Evolutionary conservation across 1,139 yeast genomes (phyloP).

Genomic region (Komagataea norvegica): DNA sequence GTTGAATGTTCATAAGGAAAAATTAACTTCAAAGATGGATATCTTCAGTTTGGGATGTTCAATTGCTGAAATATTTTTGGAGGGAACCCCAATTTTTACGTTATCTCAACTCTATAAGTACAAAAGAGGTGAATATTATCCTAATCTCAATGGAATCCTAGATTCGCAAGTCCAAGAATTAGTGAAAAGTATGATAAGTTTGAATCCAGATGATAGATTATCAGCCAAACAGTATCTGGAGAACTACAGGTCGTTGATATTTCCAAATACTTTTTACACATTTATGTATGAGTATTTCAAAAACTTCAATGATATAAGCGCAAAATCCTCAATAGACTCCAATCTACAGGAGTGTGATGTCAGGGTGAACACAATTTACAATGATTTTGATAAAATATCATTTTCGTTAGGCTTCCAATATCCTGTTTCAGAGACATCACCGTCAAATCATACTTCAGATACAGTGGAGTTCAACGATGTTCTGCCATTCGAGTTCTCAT

Average conservation of each 20-base stretch:
- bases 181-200: conserved; percentile 55
- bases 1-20: conserved; percentile 28
- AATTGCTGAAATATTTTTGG: conserved; percentile 81
- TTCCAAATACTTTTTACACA: conserved; percentile 68
- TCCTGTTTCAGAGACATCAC: conserved; percentile 5
- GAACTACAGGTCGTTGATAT: conserved; percentile 46
- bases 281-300: conserved; percentile 67
- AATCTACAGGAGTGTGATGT: conserved; percentile 47
- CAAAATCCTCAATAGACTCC: conserved; percentile 28
- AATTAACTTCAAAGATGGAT: conserved; percentile 68
- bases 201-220: conserved; percentile 58
- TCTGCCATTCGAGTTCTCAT: conserved; percentile 43
- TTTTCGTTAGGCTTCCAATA: conserved; percentile 43
- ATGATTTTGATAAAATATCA: conserved; percentile 50
- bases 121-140: conserved; percentile 61
- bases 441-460: conserved; percentile 8
- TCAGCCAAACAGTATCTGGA: conserved; percentile 51
- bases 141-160: conserved; percentile 53
- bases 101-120: conserved; percentile 83
- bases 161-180: conserved; percentile 48
- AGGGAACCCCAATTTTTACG: conserved; percentile 83
- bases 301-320: conserved; percentile 33
- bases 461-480: conserved; percentile 10
- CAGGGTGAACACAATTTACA: conserved; percentile 53
- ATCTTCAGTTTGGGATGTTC: conserved; percentile 89